These are phyloP conservation scores for Vinca major DNA, from an alignment of 305 asterid genomes.

Conservation along the genomic window DNA sequence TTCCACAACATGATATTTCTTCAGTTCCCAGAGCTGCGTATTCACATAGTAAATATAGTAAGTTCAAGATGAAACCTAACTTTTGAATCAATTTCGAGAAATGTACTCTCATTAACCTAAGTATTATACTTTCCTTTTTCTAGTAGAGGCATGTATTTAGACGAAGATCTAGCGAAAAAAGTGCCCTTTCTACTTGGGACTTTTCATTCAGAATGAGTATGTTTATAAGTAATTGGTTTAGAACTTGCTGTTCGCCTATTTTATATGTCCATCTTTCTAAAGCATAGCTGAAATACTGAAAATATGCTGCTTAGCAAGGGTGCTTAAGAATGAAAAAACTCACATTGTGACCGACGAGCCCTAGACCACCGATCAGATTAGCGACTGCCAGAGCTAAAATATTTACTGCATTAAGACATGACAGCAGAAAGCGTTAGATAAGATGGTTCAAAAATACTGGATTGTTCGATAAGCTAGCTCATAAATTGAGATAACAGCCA, in stretches of 20 bases:
- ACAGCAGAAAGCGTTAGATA: conserved; percentile 8
- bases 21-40: conserved; percentile 67
- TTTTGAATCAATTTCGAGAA: too few relatives aligned
- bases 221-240: too few relatives aligned
- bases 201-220: too few relatives aligned
- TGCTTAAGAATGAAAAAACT: conserved; percentile 24
- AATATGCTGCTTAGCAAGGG: not conserved
- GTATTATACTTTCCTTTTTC: not conserved
- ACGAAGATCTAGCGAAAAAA: not conserved
- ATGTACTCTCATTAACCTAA: not conserved
- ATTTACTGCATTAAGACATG: conserved; percentile 41
- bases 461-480: not conserved
- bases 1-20: conserved; percentile 30
- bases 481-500: not conserved
- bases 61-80: not conserved
- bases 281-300: not conserved
- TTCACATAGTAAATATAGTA: conserved; percentile 1
- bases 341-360: conserved; percentile 61
- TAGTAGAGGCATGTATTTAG: not conserved
- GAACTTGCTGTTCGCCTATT: too few relatives aligned
- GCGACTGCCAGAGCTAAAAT: conserved; percentile 67
- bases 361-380: conserved; percentile 69
- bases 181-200: too few relatives aligned
- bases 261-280: too few relatives aligned
- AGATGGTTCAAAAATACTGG: not conserved